Evolutionary conservation across 2,329 filamentous ascomycete species (phyloP).

Genomic region (Pezizomycotina sp.): DNA sequence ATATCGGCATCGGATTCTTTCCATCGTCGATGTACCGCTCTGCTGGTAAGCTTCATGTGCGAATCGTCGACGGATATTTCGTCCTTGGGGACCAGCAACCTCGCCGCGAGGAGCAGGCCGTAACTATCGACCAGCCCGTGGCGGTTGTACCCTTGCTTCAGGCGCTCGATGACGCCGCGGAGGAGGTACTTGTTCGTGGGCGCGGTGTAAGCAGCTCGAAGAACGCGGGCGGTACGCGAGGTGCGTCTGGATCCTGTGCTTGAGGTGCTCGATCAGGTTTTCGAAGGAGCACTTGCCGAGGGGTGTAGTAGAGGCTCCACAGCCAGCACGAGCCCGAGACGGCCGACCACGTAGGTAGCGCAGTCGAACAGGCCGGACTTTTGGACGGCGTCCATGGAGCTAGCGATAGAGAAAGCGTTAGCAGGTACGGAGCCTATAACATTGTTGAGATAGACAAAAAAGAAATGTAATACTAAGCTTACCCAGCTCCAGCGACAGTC

Average conservation of each 20-base stretch:
- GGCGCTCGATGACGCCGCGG: slow-evolving; percentile 75
- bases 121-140: slow-evolving; percentile 92
- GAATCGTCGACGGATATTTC: slow-evolving; percentile 58
- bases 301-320: slow-evolving; percentile 69
- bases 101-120: slow-evolving; percentile 65
- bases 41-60: slow-evolving; percentile 85
- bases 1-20: slow-evolving; percentile 76
- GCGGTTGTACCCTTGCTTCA: slow-evolving; percentile 60
- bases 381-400: slow-evolving; percentile 67
- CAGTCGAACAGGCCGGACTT: slow-evolving; percentile 87
- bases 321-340: slow-evolving; percentile 96
- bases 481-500: slow-evolving; percentile 74
- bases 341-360: slow-evolving; percentile 80
- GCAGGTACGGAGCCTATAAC: too few species aligned
- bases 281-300: slow-evolving; percentile 52
- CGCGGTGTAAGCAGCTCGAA: slow-evolving; percentile 63
- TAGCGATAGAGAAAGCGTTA: too few species aligned
- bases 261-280: slow-evolving; percentile 66
- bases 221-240: slow-evolving; percentile 77
- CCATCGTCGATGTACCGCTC: slow-evolving; percentile 58
- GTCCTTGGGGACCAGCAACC: slow-evolving; percentile 71
- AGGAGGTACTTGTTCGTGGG: slow-evolving; percentile 88
- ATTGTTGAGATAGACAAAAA: too few species aligned
- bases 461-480: too few species aligned
- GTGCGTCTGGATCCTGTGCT: slow-evolving; percentile 66